phyloP scores from a whole-genome alignment of 108 stramenopile species.

The Cylindrotheca closterium region DNA sequence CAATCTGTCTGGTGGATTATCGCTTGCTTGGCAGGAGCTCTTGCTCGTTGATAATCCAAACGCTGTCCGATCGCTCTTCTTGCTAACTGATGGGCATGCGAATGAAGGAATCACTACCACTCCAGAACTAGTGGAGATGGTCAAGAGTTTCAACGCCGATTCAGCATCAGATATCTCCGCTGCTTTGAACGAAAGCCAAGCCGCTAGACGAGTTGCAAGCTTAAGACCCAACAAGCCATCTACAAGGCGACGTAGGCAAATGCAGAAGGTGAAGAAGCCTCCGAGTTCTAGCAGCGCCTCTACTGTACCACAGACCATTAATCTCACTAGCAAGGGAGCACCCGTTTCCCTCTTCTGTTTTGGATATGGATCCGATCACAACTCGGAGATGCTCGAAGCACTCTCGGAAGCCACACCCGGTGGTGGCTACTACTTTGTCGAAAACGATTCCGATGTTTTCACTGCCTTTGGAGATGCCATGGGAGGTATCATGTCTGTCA shows the following conservation, averaged over 20 bases:
- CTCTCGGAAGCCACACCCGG: constrained; percentile 38
- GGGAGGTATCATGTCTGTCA: constrained; percentile 61
- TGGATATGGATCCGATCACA: constrained; percentile 63
- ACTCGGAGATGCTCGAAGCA: constrained; percentile 38
- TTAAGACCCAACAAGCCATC: too few relatives aligned
- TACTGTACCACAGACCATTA: background rate
- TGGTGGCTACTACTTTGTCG: constrained; percentile 63
- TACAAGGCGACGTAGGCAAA: too few relatives aligned
- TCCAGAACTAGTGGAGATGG: constrained; percentile 32
- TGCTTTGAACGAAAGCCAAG: background rate
- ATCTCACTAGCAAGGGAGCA: background rate
- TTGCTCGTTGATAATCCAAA: constrained; percentile 21
- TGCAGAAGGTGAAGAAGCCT: too few relatives aligned
- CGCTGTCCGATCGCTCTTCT: constrained; percentile 52
- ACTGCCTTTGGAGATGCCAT: constrained; percentile 70
- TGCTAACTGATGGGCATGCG: constrained; percentile 74
- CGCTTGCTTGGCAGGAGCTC: constrained; percentile 35
- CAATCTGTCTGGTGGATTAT: constrained; percentile 44
- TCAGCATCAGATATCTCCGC: background rate
- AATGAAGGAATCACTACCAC: constrained; percentile 46
- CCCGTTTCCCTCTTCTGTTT: constrained; percentile 26
- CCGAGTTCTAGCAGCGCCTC: background rate
- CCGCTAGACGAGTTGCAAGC: too few relatives aligned
- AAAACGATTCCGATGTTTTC: constrained; percentile 42
- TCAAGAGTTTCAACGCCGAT: constrained; percentile 23